phyloP scores from a whole-genome alignment of 192 early-diverging fungal species.

The Coemansia sp. region DNA sequence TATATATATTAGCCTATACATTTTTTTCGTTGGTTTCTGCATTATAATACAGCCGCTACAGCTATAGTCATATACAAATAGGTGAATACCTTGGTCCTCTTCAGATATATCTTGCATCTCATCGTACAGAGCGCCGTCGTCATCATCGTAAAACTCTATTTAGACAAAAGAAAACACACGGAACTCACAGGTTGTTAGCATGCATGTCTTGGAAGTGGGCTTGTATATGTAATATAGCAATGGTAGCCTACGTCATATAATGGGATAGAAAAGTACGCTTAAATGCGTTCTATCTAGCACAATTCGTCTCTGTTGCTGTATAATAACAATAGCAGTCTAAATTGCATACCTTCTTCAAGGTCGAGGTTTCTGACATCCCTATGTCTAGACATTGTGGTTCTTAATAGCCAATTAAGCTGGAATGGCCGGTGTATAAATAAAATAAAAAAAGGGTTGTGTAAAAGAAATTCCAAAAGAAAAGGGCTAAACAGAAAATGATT shows the following conservation, averaged over 20 bases:
- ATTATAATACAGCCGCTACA: no score
- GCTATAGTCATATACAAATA: no score
- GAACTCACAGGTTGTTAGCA: neutral
- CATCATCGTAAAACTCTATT: slow-evolving; percentile 53
- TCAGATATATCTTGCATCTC: slow-evolving; percentile 52
- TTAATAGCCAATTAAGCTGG: neutral
- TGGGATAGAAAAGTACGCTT: no score
- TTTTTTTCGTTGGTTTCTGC: no score
- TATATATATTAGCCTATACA: no score
- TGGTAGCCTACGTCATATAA: no score
- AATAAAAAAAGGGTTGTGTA: neutral
- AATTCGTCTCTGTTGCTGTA: no score
- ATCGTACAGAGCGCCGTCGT: slow-evolving; percentile 27
- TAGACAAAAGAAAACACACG: neutral
- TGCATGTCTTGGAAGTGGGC: neutral
- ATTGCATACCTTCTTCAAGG: slow-evolving; percentile 44
- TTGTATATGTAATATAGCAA: neutral
- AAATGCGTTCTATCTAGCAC: no score
- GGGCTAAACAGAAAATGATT: no score
- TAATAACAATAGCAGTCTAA: neutral
- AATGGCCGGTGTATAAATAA: neutral
- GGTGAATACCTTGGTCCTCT: slow-evolving; percentile 28
- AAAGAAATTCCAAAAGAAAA: no score
- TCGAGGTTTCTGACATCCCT: slow-evolving; percentile 47
- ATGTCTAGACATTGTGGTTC: slow-evolving; percentile 46